Percentiles rank a stretch among this genome's conserved stretches.
phyloP scores from a whole-genome alignment of 176 grass and related monocot species.

The Dendrocalamus sinicus region DNA sequence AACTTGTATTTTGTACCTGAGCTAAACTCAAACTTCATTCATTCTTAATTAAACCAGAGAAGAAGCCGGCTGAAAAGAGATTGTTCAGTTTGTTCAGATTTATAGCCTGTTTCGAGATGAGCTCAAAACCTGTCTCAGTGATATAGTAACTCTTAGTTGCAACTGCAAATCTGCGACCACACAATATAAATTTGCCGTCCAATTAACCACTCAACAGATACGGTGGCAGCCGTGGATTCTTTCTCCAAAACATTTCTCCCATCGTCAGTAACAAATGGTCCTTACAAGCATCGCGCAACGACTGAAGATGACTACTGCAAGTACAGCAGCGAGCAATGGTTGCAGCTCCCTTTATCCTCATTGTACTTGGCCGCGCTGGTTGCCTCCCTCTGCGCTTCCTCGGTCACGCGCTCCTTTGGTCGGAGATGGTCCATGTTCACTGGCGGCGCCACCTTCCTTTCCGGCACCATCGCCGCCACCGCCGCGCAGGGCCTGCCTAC shows the following conservation, averaged over 20 bases:
- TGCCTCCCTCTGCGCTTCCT: slow-evolving; percentile 54
- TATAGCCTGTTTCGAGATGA: too few species aligned
- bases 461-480: slow-evolving; percentile 54
- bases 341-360: slow-evolving; percentile 61
- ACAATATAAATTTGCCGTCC: too few species aligned
- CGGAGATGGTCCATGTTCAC: slow-evolving; percentile 72
- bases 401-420: slow-evolving; percentile 43
- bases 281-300: too few species aligned
- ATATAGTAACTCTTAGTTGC: too few species aligned
- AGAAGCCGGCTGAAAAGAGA: too few species aligned
- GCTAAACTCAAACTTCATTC: too few species aligned
- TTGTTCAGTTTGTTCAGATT: too few species aligned
- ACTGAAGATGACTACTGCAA: slow-evolving; percentile 54
- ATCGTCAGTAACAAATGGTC: background rate
- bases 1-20: too few species aligned
- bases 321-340: slow-evolving; percentile 55
- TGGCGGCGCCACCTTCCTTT: slow-evolving; percentile 56
- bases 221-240: background rate
- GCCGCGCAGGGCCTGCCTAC: slow-evolving; percentile 47
- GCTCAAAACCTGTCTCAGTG: too few species aligned
- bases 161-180: too few species aligned
- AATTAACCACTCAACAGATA: too few species aligned
- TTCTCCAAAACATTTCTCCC: background rate
- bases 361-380: slow-evolving; percentile 61
- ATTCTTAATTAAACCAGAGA: too few species aligned